A percentile compares a stretch with the other conserved stretches of the same genome.
These are phyloP conservation scores for Megacollybia marginata DNA, from an alignment of 768 basidiomycete species.

Conservation along the genomic window DNA sequence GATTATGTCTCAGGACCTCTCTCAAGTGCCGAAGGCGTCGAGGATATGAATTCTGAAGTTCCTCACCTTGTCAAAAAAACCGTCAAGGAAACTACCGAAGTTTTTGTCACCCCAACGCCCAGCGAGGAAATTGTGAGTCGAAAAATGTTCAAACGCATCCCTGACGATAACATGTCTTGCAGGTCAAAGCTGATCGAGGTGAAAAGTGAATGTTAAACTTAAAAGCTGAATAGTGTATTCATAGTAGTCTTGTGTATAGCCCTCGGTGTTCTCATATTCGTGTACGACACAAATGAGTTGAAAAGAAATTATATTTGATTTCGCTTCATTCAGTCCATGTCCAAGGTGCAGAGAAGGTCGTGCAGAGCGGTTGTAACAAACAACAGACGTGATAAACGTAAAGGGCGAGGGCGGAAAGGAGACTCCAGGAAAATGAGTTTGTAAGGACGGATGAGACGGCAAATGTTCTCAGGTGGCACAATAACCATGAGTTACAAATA, in stretches of 20 bases:
- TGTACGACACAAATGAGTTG: neutral
- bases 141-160: neutral
- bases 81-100: conserved; percentile 13
- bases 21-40: conserved; percentile 21
- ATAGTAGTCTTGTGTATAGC: no score
- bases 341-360: neutral
- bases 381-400: neutral
- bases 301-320: neutral
- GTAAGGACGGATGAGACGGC: neutral
- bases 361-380: neutral
- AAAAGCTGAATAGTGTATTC: neutral
- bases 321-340: neutral
- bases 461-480: neutral
- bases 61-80: conserved; percentile 20
- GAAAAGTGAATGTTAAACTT: neutral
- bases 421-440: neutral
- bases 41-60: conserved; percentile 9
- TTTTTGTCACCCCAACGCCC: conserved; percentile 16
- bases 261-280: neutral
- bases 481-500: neutral
- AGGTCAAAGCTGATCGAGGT: conserved; percentile 22
- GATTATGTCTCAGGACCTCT: conserved; percentile 44
- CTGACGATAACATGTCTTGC: neutral
- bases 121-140: conserved; percentile 25
- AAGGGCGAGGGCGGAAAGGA: neutral